These are phyloP conservation scores for Cystofilobasidium bisporidii DNA, from an alignment of 768 basidiomycete genomes.

Conservation along the genomic window DNA sequence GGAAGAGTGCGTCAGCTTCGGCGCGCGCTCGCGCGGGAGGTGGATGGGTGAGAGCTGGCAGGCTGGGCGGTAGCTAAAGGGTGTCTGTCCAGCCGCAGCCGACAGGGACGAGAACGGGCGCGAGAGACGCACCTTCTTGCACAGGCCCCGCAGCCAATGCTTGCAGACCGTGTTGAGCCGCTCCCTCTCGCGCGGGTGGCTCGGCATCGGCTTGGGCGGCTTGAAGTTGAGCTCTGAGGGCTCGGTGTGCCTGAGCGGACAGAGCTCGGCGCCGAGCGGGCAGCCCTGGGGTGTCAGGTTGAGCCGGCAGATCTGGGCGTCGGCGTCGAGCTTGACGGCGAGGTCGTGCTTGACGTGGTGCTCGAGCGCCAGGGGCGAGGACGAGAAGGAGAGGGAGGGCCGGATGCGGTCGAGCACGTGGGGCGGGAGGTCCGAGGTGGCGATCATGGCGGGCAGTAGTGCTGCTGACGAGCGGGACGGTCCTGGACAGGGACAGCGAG, in stretches of 20 bases:
- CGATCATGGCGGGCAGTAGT: conserved; percentile 64
- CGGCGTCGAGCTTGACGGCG: conserved; percentile 42
- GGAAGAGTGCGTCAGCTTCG: too few species aligned
- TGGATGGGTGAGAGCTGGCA: background rate
- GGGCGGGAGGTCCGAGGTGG: conserved; percentile 96
- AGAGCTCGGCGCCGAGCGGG: conserved; percentile 81
- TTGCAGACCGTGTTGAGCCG: conserved; percentile 89
- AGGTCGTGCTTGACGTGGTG: background rate
- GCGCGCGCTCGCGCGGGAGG: too few species aligned
- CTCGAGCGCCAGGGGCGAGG: conserved; percentile 73
- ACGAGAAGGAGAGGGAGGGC: conserved; percentile 91
- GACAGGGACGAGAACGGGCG: background rate
- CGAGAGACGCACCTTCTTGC: conserved; percentile 56
- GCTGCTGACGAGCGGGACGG: too few species aligned
- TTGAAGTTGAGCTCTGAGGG: conserved; percentile 85
- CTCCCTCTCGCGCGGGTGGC: conserved; percentile 62
- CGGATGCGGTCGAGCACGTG: conserved; percentile 97
- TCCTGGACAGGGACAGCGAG: too few species aligned
- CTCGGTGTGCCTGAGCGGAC: conserved; percentile 81
- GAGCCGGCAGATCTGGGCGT: conserved; percentile 86
- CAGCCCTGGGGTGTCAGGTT: conserved; percentile 72
- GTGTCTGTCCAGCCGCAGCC: too few species aligned
- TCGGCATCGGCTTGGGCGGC: conserved; percentile 69
- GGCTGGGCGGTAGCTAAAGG: too few species aligned
- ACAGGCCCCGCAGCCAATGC: conserved; percentile 94